Percentiles rank a stretch among this genome's conserved stretches.
These are phyloP conservation scores for Spiraea crenata DNA, from an alignment of 331 rosid genomes.

Conservation along the genomic window DNA sequence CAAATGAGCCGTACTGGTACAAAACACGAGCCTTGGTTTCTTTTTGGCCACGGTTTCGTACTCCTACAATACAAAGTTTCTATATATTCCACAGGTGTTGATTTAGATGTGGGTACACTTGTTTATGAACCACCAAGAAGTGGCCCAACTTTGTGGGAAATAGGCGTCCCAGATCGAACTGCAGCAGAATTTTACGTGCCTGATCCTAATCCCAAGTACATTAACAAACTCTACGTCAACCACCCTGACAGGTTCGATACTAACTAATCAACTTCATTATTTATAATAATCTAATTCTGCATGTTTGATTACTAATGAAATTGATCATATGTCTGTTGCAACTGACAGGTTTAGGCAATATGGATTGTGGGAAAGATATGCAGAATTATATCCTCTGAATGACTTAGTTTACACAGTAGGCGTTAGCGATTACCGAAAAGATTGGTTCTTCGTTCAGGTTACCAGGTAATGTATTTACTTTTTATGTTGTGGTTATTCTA, in stretches of 20 bases:
- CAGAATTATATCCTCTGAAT: slow-evolving; percentile 38
- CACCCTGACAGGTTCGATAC: slow-evolving; percentile 38
- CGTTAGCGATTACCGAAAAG: slow-evolving; percentile 32
- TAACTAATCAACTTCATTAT: background rate
- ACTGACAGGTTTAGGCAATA: slow-evolving; percentile 41
- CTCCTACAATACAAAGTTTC: too few relatives aligned
- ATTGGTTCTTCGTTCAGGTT: slow-evolving; percentile 53
- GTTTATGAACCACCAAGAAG: slow-evolving; percentile 37
- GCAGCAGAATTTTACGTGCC: slow-evolving; percentile 35
- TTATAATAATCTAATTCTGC: background rate
- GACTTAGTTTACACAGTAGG: slow-evolving; percentile 49
- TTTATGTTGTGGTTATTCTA: too few relatives aligned
- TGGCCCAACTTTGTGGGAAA: slow-evolving; percentile 42
- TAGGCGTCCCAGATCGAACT: slow-evolving; percentile 34
- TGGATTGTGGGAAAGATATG: slow-evolving; percentile 58
- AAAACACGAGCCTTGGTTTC: too few relatives aligned
- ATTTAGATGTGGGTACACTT: slow-evolving; percentile 22
- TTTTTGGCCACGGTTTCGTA: too few relatives aligned
- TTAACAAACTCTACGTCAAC: slow-evolving; percentile 43
- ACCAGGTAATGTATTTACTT: slow-evolving; percentile 31
- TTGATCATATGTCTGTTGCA: background rate
- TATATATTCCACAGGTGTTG: slow-evolving; percentile 5
- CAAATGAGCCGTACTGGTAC: too few relatives aligned
- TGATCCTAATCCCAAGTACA: slow-evolving; percentile 30
- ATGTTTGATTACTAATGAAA: background rate